phyloP scores from a whole-genome alignment of 805 yeast species.

The Spathaspora boniae region DNA sequence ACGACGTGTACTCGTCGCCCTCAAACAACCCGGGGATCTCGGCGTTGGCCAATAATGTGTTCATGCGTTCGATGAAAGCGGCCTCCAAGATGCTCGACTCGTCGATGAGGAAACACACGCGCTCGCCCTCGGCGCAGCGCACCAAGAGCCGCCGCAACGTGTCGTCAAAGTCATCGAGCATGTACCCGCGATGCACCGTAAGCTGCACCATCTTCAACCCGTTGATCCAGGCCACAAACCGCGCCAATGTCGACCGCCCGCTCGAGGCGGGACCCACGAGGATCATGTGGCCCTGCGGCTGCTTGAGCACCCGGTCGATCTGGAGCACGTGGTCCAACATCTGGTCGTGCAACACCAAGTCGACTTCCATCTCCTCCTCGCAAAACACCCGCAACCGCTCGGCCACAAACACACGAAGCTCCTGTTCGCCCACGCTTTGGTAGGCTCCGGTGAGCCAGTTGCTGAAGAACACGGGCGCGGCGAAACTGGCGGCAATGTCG shows the following conservation, averaged over 20 bases:
- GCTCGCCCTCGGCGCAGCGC: conserved; percentile 50
- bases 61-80: conserved; percentile 85
- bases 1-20: conserved; percentile 57
- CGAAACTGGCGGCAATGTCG: conserved; percentile 30
- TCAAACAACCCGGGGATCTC: conserved; percentile 88
- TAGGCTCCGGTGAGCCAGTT: conserved; percentile 72
- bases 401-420: conserved; percentile 50
- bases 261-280: conserved; percentile 78
- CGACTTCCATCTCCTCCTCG: conserved; percentile 69
- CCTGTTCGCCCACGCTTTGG: conserved; percentile 47
- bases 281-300: conserved; percentile 87
- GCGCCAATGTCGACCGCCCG: conserved; percentile 73
- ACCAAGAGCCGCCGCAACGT: conserved; percentile 53
- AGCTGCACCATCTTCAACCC: conserved; percentile 65
- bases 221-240: conserved; percentile 90
- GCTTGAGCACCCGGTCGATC: conserved; percentile 77
- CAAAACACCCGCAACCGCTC: conserved; percentile 68
- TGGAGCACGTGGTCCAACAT: conserved; percentile 71
- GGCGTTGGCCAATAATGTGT: conserved; percentile 87
- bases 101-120: conserved; percentile 69
- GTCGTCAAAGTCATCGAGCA: conserved; percentile 62
- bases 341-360: conserved; percentile 63
- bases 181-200: conserved; percentile 50
- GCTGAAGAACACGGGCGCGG: conserved; percentile 61
- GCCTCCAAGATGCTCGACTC: conserved; percentile 76